These are phyloP conservation scores for Allium sativum DNA, from an alignment of 106 monocot species.

Conservation along the genomic window DNA sequence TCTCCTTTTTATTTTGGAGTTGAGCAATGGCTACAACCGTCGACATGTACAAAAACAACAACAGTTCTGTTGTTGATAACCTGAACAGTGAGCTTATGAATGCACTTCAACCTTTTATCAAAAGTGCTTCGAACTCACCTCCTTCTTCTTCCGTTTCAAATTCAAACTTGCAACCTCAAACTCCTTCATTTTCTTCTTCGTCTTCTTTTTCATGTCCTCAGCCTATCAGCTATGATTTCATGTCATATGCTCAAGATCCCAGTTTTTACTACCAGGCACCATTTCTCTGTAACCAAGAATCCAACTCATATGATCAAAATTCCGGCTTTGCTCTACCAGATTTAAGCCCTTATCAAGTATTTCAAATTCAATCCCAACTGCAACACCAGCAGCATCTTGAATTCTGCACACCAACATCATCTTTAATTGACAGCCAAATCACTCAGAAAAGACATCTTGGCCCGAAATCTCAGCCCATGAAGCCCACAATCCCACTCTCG, in stretches of 20 bases:
- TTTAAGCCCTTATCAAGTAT: slow-evolving; percentile 19
- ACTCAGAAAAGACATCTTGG: slow-evolving; percentile 5
- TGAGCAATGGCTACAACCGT: slow-evolving; percentile 22
- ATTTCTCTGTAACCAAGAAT: background rate
- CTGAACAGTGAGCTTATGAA: slow-evolving; percentile 16
- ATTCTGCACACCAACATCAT: no score
- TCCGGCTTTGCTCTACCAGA: slow-evolving; percentile 3
- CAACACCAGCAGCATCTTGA: slow-evolving; percentile 19
- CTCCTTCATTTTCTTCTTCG: background rate
- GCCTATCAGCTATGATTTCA: background rate
- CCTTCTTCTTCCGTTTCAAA: background rate
- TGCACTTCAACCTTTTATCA: slow-evolving; percentile 36
- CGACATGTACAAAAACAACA: slow-evolving; percentile 13
- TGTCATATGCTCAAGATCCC: slow-evolving; percentile 1
- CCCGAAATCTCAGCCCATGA: slow-evolving; percentile 16
- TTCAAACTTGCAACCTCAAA: background rate
- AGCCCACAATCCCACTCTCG: background rate
- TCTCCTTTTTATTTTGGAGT: background rate
- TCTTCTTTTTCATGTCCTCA: background rate
- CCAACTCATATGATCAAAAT: background rate
- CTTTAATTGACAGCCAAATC: background rate
- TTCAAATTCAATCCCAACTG: no score
- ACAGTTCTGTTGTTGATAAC: slow-evolving; percentile 11
- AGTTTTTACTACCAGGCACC: background rate
- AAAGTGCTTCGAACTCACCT: slow-evolving; percentile 15